Evolutionary conservation across 2,329 filamentous ascomycete genomes (phyloP).

Genomic region (Exophiala sp.): DNA sequence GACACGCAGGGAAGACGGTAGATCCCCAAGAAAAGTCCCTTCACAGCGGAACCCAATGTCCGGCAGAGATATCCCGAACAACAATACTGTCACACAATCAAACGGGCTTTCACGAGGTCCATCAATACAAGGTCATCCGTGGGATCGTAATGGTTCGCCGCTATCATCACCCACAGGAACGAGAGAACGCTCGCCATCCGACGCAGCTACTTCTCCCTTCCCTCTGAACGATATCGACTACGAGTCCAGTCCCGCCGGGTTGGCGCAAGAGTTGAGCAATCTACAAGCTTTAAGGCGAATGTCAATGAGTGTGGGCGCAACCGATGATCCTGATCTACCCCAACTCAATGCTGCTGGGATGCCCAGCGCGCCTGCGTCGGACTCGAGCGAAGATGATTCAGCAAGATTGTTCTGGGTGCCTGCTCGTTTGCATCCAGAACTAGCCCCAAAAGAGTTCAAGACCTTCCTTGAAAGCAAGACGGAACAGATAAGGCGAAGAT

Average conservation of each 20-base stretch:
- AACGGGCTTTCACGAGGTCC: conserved; percentile 35
- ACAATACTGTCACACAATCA: conserved; percentile 14
- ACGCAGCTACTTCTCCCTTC: conserved; percentile 59
- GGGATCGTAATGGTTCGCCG: conserved; percentile 51
- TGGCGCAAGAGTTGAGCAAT: conserved; percentile 89
- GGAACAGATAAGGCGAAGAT: conserved; percentile 80
- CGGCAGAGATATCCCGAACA: conserved; percentile 18
- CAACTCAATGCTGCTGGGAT: conserved; percentile 40
- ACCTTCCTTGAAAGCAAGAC: conserved; percentile 92
- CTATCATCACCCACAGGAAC: conserved; percentile 55
- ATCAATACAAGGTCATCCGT: conserved; percentile 31
- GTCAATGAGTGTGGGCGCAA: conserved; percentile 82
- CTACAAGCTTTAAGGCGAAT: conserved; percentile 84
- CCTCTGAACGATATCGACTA: conserved; percentile 82
- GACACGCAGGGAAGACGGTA: conserved; percentile 2
- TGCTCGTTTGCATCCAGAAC: conserved; percentile 85
- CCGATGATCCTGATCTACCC: conserved; percentile 56
- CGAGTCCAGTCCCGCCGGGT: conserved; percentile 82
- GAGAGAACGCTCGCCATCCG: conserved; percentile 52
- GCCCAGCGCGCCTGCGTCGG: conserved; percentile 43
- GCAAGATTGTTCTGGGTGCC: conserved; percentile 94
- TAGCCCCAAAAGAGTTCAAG: conserved; percentile 95
- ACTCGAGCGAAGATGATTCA: conserved; percentile 74
- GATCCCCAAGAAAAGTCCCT: conserved; percentile 12
- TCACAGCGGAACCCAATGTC: conserved; percentile 18